Evolutionary conservation across 225 moss, liverwort and hornwort species (phyloP), one percentile per base, ranked within the genome.

Genomic region (Lunularia cruciata): DNA sequence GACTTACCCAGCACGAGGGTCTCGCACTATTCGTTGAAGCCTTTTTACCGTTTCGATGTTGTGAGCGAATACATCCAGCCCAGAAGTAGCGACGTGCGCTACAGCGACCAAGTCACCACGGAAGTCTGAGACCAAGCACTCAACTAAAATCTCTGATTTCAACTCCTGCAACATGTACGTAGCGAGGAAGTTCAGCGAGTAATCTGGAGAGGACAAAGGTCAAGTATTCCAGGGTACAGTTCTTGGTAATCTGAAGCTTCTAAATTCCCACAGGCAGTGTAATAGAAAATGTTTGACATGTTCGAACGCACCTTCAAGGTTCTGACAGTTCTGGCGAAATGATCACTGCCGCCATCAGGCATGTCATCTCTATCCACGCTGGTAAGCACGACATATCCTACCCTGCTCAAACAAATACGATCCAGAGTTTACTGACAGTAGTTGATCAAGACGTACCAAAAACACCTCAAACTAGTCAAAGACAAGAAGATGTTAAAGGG

Each of bases 291-390:
- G 16, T 1, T 11, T 10, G 16, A 43, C 43, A 43, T 43, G 20
- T 18, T 68, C 19, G 37, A n/a, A 12, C 58, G 15, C 25, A 96
- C 92, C 84, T 95, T 92, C 16, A 95, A 79, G 31, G 88, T 80
- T 78, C 86, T 84, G 37, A 95, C 95, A 26, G 92, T 92, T 67
- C 87, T 87, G 61, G 89, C 89, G 62, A 98, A 92, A 73, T 98
- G 96, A 62, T 92, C 90, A 58, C 90, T 90, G 45, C 96, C 89
- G 70, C 95, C 95, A 72, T 95, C 95, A 58, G 90, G 86, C 92
- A 98, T 86, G 74, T 95, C 95, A 67, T 95, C 95, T 76, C 95
- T 82, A 57, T 95, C 95, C 37, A 95, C 95, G 74, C 95, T 95
- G 30, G 95, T 95, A 59, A 95, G 80, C 14, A 95, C 95, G n/a